phyloP scores from a whole-genome alignment of 169 alveolate species.

The Cryptosporidium meleagridis region DNA sequence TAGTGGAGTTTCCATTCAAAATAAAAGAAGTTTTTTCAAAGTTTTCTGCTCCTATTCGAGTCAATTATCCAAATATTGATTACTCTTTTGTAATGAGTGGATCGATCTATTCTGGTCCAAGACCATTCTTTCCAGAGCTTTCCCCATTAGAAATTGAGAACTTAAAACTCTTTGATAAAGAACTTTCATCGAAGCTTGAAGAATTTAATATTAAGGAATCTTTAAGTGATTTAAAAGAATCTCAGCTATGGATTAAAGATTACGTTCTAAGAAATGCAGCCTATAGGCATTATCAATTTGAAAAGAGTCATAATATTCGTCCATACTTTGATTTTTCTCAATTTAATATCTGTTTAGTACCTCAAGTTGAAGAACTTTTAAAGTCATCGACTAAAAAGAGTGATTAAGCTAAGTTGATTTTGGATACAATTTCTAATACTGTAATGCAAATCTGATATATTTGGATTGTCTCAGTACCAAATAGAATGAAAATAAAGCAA shows the following conservation, averaged over 20 bases:
- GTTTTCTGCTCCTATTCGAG: constrained; percentile 23
- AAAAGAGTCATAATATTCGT: background rate
- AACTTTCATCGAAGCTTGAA: constrained; percentile 3
- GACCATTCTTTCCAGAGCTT: constrained; percentile 26
- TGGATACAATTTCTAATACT: no score
- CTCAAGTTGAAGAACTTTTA: constrained; percentile 27
- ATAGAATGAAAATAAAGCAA: background rate
- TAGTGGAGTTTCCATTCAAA: constrained; percentile 33
- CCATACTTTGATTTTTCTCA: constrained; percentile 55
- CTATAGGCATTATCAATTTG: constrained; percentile 51
- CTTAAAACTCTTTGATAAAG: background rate
- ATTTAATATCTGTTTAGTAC: background rate
- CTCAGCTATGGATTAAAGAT: constrained; percentile 66
- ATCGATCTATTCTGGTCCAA: constrained; percentile 47
- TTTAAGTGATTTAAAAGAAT: constrained; percentile 28
- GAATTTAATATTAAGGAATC: constrained; percentile 17
- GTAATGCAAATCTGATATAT: no score
- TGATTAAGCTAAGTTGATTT: no score
- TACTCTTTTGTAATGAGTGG: constrained; percentile 22
- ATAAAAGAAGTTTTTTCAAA: constrained; percentile 31
- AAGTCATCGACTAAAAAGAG: background rate
- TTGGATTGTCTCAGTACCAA: background rate
- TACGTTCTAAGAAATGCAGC: constrained; percentile 45
- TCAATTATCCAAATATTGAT: constrained; percentile 37
- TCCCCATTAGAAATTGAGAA: background rate